Conservation (phyloP, 2,329 filamentous ascomycete species). For the Sporothrix variecibatus region DNA sequence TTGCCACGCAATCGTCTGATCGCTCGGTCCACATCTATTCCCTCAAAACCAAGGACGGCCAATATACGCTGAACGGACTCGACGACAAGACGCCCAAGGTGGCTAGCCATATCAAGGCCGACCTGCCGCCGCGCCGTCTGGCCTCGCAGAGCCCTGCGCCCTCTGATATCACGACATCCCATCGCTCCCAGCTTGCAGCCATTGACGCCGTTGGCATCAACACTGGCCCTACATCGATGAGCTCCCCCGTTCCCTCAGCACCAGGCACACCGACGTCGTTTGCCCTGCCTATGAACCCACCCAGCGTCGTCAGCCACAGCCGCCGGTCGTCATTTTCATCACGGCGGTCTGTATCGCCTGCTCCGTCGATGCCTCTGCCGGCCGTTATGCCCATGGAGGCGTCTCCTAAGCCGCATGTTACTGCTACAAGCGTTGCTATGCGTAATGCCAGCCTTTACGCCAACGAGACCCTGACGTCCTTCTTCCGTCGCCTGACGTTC, state of each 20-base stretch:
- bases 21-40: slow-evolving; percentile 97
- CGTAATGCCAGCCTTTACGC: slow-evolving; percentile 91
- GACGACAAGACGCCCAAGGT: slow-evolving; percentile 74
- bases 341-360: slow-evolving; percentile 86
- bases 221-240: slow-evolving; percentile 46
- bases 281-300: slow-evolving; percentile 93
- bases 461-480: slow-evolving; percentile 95
- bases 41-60: slow-evolving; percentile 92
- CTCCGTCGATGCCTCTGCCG: slow-evolving; percentile 88
- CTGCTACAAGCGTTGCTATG: slow-evolving; percentile 48
- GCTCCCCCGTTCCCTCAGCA: slow-evolving; percentile 85
- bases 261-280: slow-evolving; percentile 91
- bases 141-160: slow-evolving; percentile 91
- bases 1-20: slow-evolving; percentile 97
- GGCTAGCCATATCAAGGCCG: slow-evolving; percentile 76
- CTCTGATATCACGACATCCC: slow-evolving; percentile 63
- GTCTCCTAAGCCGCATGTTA: slow-evolving; percentile 74
- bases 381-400: slow-evolving; percentile 93
- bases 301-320: slow-evolving; percentile 83
- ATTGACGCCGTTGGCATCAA: slow-evolving; percentile 53
- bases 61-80: slow-evolving; percentile 72
- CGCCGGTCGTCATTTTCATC: slow-evolving; percentile 91
- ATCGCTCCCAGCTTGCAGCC: slow-evolving; percentile 64
- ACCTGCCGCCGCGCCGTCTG: slow-evolving; percentile 86
- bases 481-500: slow-evolving; percentile 91